Evolutionary conservation across 129 eudicot species (phyloP).

Genomic region (Flaveria ramosissima): DNA sequence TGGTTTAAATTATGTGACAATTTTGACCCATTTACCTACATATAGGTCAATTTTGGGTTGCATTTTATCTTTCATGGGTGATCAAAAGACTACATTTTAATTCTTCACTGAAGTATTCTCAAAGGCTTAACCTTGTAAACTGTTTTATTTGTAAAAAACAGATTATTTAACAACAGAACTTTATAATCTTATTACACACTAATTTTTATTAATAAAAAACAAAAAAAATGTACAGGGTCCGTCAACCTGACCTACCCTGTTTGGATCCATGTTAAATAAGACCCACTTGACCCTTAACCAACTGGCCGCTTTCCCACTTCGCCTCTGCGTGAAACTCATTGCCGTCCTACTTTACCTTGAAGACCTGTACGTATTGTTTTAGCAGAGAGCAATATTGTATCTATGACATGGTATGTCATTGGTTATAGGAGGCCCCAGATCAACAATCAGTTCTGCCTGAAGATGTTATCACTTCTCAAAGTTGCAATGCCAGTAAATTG

Average conservation of each 20-base stretch:
- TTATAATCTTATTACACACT: background rate
- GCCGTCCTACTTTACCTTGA: conserved; percentile 1
- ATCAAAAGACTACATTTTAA: background rate
- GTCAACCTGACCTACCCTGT: background rate
- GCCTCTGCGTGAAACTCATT: background rate
- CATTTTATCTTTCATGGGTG: too few species aligned
- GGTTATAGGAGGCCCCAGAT: conserved; percentile 26
- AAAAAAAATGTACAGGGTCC: background rate
- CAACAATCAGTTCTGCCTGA: conserved; percentile 16
- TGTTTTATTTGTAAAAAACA: background rate
- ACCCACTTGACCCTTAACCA: background rate
- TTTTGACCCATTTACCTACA: background rate
- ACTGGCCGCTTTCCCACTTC: background rate
- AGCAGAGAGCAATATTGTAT: conserved; percentile 4
- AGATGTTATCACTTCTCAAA: conserved; percentile 21
- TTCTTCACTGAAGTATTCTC: background rate
- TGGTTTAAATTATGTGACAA: background rate
- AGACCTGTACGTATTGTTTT: background rate
- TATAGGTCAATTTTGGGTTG: background rate
- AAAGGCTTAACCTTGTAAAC: background rate
- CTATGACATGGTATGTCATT: conserved; percentile 3
- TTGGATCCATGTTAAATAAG: background rate
- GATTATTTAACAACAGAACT: background rate
- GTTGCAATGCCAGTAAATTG: conserved; percentile 25
- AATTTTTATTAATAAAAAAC: background rate